Percentiles rank a stretch among this genome's conserved stretches.
Evolutionary conservation across 768 basidiomycete genomes (phyloP).

Genomic region (Ephemerocybe angulata): DNA sequence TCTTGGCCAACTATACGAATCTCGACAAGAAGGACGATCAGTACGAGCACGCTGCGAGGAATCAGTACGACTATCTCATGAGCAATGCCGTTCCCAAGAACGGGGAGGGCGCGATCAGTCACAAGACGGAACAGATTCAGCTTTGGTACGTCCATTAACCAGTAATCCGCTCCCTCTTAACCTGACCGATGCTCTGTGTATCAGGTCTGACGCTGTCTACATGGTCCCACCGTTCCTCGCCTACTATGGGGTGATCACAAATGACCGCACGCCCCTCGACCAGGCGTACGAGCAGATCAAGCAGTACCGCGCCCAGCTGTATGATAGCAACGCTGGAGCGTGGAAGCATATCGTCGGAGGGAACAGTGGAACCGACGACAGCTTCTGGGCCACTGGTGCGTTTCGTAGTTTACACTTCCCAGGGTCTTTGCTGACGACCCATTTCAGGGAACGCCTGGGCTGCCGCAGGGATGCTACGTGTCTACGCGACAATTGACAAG

Average conservation of each 20-base stretch:
- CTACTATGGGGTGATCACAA: slow-evolving; percentile 66
- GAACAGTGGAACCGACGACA: slow-evolving; percentile 47
- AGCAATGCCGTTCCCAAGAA: slow-evolving; percentile 53
- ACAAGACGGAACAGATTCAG: slow-evolving; percentile 64
- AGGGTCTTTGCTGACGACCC: not conserved
- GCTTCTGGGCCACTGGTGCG: slow-evolving; percentile 79
- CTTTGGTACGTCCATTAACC: slow-evolving; percentile 50
- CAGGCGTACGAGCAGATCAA: slow-evolving; percentile 70
- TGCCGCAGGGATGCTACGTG: slow-evolving; percentile 81
- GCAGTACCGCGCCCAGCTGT: slow-evolving; percentile 66
- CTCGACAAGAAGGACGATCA: slow-evolving; percentile 36
- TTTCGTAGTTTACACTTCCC: slow-evolving; percentile 1
- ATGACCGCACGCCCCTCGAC: slow-evolving; percentile 53
- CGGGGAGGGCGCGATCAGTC: slow-evolving; percentile 76
- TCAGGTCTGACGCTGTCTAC: slow-evolving; percentile 75
- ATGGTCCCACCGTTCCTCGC: slow-evolving; percentile 89
- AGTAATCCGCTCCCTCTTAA: not conserved
- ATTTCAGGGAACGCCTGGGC: slow-evolving; percentile 81
- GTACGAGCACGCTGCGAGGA: slow-evolving; percentile 61
- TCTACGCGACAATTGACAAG: slow-evolving; percentile 66
- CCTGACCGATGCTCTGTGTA: not conserved
- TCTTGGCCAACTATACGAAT: slow-evolving; percentile 54
- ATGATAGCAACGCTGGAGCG: slow-evolving; percentile 46
- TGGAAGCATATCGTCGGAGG: slow-evolving; percentile 79
- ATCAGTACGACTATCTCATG: slow-evolving; percentile 64